A percentile compares a stretch with the other conserved stretches of the same genome.
phyloP scores from a whole-genome alignment of 139 green algal genomes.

The Auxenochlorella pyrenoidosa region DNA sequence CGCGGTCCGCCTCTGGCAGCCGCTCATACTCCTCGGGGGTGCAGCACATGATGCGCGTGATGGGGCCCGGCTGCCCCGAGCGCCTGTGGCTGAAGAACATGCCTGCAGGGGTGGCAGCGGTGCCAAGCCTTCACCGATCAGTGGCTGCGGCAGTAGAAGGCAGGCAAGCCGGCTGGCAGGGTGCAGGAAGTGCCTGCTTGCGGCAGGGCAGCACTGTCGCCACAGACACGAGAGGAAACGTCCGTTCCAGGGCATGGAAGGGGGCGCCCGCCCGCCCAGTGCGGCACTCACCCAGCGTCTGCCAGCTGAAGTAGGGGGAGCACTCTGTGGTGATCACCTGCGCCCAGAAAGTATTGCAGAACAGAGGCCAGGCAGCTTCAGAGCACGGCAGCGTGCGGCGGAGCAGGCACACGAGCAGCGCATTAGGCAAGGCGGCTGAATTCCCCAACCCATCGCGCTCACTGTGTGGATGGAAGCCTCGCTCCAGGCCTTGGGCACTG shows the following conservation, averaged over 20 bases:
- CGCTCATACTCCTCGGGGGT: conserved; percentile 58
- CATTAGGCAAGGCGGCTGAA: background rate
- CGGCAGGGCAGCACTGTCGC: too few species aligned
- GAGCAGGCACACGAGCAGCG: background rate
- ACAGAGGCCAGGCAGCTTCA: background rate
- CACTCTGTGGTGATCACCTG: conserved; percentile 38
- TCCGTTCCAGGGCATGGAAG: too few species aligned
- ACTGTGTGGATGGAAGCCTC: conserved; percentile 13
- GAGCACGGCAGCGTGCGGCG: background rate
- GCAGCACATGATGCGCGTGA: conserved; percentile 86
- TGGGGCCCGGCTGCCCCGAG: conserved; percentile 69
- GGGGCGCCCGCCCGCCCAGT: background rate
- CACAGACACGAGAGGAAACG: too few species aligned
- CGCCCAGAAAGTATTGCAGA: background rate
- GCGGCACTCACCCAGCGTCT: conserved; percentile 62
- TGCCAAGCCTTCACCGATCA: too few species aligned
- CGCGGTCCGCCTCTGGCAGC: conserved; percentile 27
- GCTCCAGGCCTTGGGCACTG: background rate
- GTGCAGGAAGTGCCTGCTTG: background rate
- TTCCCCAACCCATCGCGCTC: background rate
- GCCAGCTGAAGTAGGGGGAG: conserved; percentile 76
- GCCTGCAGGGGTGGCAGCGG: conserved; percentile 19
- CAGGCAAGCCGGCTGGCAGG: background rate
- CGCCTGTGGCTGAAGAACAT: conserved; percentile 62
- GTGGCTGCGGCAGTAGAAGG: background rate